Percentiles rank a stretch among this genome's conserved stretches.
These are phyloP conservation scores for Linnemannia zychae DNA, from an alignment of 192 early-diverging fungal genomes.

Conservation along the genomic window DNA sequence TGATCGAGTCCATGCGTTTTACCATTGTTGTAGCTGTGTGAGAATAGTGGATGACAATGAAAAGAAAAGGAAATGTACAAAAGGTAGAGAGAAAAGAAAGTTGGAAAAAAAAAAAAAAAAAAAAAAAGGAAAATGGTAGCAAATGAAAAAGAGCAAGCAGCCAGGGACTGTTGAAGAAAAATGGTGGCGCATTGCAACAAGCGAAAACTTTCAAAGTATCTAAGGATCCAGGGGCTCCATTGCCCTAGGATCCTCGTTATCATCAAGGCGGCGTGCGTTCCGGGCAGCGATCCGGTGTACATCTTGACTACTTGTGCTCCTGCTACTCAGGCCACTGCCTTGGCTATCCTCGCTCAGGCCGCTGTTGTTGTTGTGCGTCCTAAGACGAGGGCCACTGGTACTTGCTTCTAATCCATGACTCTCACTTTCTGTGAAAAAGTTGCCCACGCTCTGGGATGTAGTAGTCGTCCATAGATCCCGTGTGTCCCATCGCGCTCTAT, in stretches of 20 bases:
- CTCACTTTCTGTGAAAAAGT: conserved; percentile 4
- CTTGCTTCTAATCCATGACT: neutral
- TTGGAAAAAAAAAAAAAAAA: neutral
- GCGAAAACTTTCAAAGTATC: neutral
- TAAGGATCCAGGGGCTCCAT: neutral
- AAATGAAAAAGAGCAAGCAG: neutral
- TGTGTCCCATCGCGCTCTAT: neutral
- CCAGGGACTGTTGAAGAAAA: neutral
- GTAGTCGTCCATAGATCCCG: neutral
- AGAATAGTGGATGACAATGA: neutral
- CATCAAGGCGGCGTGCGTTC: neutral
- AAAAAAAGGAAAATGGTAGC: neutral
- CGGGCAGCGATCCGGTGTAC: neutral
- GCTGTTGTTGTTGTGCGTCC: neutral
- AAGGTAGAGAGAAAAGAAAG: neutral
- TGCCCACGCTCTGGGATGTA: conserved; percentile 8
- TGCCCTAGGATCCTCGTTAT: neutral
- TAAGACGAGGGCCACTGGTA: neutral
- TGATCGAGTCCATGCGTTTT: neutral
- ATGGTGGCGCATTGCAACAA: conserved; percentile 16
- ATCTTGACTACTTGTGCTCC: neutral
- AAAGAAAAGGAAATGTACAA: neutral
- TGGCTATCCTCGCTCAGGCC: neutral
- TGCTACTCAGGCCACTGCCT: neutral
- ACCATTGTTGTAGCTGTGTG: neutral